Evolutionary conservation across 225 moss, liverwort and hornwort genomes (phyloP).

Genomic region (Lunularia cruciata): DNA sequence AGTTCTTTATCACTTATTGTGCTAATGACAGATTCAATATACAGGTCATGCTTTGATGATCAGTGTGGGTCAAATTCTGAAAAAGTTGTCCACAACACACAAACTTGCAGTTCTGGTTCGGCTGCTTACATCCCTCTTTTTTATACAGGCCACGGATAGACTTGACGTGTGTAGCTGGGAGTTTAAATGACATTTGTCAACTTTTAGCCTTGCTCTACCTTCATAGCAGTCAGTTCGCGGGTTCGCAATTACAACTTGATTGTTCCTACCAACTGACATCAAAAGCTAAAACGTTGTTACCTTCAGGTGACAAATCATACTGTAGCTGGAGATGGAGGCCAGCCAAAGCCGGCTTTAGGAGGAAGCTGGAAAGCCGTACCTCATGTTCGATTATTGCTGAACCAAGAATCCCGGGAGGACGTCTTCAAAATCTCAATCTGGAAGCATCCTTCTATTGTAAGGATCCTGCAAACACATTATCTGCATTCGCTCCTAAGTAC

Average conservation of each 20-base stretch:
- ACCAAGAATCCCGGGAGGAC: constrained; percentile 55
- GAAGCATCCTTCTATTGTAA: constrained; percentile 80
- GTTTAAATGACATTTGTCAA: background rate
- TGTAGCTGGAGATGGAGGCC: constrained; percentile 80
- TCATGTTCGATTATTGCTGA: constrained; percentile 70
- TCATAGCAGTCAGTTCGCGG: too few species aligned
- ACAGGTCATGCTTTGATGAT: constrained; percentile 93
- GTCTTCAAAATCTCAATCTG: constrained; percentile 58
- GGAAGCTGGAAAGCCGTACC: constrained; percentile 94
- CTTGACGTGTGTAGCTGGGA: background rate
- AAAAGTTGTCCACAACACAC: constrained; percentile 69
- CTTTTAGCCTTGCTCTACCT: background rate
- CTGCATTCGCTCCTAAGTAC: too few species aligned
- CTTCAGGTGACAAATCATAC: constrained; percentile 72
- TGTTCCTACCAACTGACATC: too few species aligned
- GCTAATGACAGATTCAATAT: background rate
- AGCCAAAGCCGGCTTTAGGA: constrained; percentile 82
- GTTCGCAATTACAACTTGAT: background rate
- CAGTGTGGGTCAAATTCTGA: constrained; percentile 66
- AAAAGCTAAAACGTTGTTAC: background rate
- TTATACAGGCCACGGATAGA: too few species aligned
- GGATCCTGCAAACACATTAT: background rate
- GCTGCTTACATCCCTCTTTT: background rate
- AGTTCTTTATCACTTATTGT: too few species aligned
- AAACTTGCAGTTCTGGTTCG: constrained; percentile 70